phyloP scores from a whole-genome alignment of 345 rosid genomes.

The thale cress (Arabidopsis thaliana) region DNA sequence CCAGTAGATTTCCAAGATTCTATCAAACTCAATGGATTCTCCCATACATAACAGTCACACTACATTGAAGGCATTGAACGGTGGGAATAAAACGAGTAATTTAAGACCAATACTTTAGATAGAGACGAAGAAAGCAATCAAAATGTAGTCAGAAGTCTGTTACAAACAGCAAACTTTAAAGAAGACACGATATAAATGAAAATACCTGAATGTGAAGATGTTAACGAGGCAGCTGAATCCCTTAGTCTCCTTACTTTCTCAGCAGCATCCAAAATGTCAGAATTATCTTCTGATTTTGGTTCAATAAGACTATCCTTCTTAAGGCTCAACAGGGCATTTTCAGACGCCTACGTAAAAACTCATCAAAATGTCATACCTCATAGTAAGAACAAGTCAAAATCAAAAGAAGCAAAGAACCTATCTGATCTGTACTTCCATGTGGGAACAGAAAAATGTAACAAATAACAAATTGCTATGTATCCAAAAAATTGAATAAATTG shows the following conservation, averaged over 20 bases:
- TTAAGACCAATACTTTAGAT: neutral
- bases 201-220: constrained; percentile 71
- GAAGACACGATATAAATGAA: constrained; percentile 10
- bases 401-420: neutral
- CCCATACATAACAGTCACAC: neutral
- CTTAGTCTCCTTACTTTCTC: constrained; percentile 55
- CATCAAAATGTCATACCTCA: constrained; percentile 14
- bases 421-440: neutral
- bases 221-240: constrained; percentile 51
- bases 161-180: neutral
- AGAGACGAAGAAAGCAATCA: constrained; percentile 3
- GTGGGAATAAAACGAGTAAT: neutral
- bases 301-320: constrained; percentile 39
- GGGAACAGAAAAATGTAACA: neutral
- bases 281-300: constrained; percentile 34
- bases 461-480: neutral
- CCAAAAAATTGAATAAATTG: neutral
- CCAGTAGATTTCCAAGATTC: neutral
- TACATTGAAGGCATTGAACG: neutral
- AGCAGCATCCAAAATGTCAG: constrained; percentile 33
- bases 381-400: neutral
- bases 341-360: constrained; percentile 59
- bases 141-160: constrained; percentile 2
- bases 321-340: constrained; percentile 57
- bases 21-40: neutral